Evolutionary conservation across 495 filamentous ascomycete species (phyloP).

Genomic region (Lepidopterella palustris): DNA sequence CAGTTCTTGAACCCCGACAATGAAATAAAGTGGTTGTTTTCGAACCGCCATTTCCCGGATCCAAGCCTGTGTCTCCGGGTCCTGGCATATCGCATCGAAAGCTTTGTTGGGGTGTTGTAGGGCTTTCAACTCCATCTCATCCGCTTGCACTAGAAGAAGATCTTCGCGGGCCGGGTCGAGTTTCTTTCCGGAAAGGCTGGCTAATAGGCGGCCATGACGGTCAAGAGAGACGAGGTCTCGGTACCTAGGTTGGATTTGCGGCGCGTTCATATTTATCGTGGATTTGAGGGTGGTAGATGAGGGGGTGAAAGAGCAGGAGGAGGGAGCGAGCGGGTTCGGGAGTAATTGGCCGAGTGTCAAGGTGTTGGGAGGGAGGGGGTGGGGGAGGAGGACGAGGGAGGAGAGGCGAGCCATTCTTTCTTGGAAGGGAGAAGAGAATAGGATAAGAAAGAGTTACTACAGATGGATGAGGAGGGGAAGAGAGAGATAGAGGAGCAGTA

Average conservation of each 20-base stretch:
- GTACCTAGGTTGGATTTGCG: constrained; percentile 9
- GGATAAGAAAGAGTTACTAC: not conserved
- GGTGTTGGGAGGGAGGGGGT: constrained; percentile 8
- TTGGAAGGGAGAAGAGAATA: not conserved
- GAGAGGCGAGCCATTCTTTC: constrained; percentile 11
- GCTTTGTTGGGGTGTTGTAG: constrained; percentile 7
- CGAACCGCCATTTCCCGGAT: constrained; percentile 5
- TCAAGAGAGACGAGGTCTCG: constrained; percentile 11
- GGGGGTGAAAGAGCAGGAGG: constrained; percentile 7
- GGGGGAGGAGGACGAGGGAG: constrained; percentile 12
- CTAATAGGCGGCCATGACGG: constrained; percentile 10
- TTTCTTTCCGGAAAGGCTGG: not conserved
- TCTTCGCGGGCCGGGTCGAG: not conserved
- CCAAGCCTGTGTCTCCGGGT: constrained; percentile 2
- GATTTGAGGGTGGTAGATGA: not conserved
- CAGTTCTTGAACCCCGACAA: constrained; percentile 17
- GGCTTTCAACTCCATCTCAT: constrained; percentile 7
- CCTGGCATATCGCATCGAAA: constrained; percentile 12
- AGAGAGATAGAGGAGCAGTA: not conserved
- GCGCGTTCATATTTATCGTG: not conserved
- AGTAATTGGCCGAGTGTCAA: constrained; percentile 18
- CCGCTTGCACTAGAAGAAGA: constrained; percentile 14
- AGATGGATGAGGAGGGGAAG: not conserved
- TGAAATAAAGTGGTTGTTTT: constrained; percentile 14
- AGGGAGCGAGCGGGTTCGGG: constrained; percentile 12